Base-by-base conservation (phyloP, 441 rosid species). In the Erodium moschatum region DNA sequence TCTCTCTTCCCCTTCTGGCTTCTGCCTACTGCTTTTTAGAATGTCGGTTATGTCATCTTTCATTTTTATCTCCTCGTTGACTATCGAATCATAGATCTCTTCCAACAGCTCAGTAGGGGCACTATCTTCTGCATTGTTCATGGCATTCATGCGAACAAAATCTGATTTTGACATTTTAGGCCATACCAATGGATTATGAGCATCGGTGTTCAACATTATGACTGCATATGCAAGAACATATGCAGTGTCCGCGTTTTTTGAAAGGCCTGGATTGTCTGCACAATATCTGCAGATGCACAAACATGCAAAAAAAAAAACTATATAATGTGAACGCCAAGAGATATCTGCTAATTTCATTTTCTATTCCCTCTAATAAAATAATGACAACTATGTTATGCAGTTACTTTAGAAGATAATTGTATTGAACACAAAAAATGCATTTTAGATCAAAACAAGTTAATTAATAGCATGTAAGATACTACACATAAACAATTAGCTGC, bases 211-310 rank as follows among this genome's bases (percentile, higher is more conserved):
- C 80, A 96, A 77, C 97, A 96, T 88, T 77, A 96, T 96, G 81
- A 96, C 97, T 63, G 98, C 93, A 80, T 96, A 96, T 68, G 99
- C 98, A 80, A 96, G 99, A 81, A 96, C 92, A 83, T 96, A 96
- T 60, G 99, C 99, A 69, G 96, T 96, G 74, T 96, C 97, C 65
- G 98, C 98, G 80, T 96, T 96, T 85, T 88, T 87, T 81, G 92
- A 89, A 68, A 96, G 93, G 71, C 86, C 96, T 9, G 97, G 97
- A 77, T 92, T 92, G 80, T 92, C 90, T 70, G 98, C 96, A 77
- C 97, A 92, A 81, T 90, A 96, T 81, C 99, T 96, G 89, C 86
- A 19, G 65, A 77, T 48, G 72, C 27, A 24, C 74, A 69, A 21
- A 82, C 44, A 83, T 20, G 67, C 70, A 69, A 74, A 75, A 46